These are phyloP conservation scores for Eucalyptus viminalis DNA, from an alignment of 345 rosid species.

Conservation along the genomic window DNA sequence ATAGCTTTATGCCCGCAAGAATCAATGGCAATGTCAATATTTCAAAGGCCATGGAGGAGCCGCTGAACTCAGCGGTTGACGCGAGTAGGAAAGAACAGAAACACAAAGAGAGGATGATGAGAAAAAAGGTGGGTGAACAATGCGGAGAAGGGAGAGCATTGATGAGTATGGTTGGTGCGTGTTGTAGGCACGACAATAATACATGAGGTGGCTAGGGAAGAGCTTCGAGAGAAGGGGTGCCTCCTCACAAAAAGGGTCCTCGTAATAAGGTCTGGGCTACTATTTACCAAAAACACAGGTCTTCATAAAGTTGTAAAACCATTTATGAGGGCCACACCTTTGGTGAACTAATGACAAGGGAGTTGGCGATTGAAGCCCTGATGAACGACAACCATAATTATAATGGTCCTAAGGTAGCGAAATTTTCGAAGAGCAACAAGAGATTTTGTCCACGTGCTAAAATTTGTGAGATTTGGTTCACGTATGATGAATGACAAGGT, in stretches of 20 bases:
- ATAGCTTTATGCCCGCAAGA: too few species aligned
- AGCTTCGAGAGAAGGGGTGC: neutral
- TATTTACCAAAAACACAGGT: neutral
- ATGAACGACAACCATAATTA: neutral
- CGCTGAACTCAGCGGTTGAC: neutral
- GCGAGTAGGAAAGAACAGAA: too few species aligned
- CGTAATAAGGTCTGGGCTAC: accelerated
- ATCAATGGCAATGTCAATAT: too few species aligned
- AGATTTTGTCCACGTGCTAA: neutral
- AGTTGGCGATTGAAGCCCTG: neutral
- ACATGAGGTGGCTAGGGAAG: neutral
- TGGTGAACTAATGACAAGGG: neutral
- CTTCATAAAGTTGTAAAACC: neutral
- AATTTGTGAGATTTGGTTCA: neutral
- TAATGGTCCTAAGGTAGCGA: too few species aligned
- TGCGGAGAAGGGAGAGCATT: neutral
- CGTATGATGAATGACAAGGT: neutral
- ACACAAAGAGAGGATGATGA: neutral
- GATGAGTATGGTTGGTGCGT: neutral
- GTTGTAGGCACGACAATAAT: neutral
- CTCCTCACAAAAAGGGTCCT: neutral
- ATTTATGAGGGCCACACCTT: neutral
- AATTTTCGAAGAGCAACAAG: accelerated
- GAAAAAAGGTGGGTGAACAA: neutral
- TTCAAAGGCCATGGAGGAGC: neutral